Evolutionary conservation across 192 early-diverging fungal species (phyloP), one percentile per base, ranked within the genome.

Genomic region (Neocallimastix lanati): DNA sequence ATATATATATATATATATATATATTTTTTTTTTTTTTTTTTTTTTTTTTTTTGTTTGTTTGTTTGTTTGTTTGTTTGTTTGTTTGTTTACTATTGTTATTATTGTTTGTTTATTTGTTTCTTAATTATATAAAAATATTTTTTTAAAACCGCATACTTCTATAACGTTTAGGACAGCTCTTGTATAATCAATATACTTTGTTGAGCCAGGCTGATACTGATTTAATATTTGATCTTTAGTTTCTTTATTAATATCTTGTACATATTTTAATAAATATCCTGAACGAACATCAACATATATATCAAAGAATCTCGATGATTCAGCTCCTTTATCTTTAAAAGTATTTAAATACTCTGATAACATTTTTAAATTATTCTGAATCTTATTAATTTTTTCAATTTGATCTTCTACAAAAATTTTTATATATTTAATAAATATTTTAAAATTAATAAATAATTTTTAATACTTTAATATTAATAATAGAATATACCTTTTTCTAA

Each of bases 251-350:
- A 88, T 88, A 3, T 87, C 85, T 35, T 87, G 83, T 7, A 88
- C 82, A 1, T 87, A 89, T 79, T 91, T 91, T 76, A 85, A 77
- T 79, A 95, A 83, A 80, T 89, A 91, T 16, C 80, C 81, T 18
- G 92, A 88, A 12, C 94, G 87, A 35, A 93, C 89, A 29, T 93
- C 92, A 38, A 87, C 85, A 82, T 93, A 95, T 1, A 85, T 85
- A 77, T 90, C 88, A 37, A 86, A 80, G 58, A 90, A 91, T 50
- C 21, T 50, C 3, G 40, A 50, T 16, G 0, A 1, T 50, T 50
- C 40, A 50, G 5, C 1, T 4, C 16, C 2, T 21, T 50, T 50
- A 50, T 50, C 40, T 50, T 50, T 50, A 21, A 14, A 50, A 4
- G 40, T 50, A 50, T 50, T 13, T 50, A 50, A 50, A 50, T 50